Conservation (phyloP, 208 protist species). For the Wallacemonas sp. region DNA sequence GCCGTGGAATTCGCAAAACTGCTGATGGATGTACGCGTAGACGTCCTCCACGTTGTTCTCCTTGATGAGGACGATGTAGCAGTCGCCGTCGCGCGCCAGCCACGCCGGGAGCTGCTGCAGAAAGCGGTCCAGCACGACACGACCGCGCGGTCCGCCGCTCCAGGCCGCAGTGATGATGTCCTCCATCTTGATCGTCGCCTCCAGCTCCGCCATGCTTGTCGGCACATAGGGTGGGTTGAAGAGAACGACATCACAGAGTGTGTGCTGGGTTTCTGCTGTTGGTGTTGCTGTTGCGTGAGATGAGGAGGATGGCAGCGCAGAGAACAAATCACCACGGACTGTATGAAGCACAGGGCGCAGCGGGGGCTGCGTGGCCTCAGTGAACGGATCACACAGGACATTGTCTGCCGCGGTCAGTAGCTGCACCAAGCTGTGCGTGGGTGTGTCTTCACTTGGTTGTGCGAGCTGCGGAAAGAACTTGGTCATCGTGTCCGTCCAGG, state of each 20-base stretch:
- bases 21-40: constrained; percentile 26
- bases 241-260: constrained; percentile 81
- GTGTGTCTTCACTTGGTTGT: constrained; percentile 4
- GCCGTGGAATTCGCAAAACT: constrained; percentile 40
- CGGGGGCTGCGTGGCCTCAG: not conserved
- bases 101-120: constrained; percentile 48
- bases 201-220: constrained; percentile 75
- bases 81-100: constrained; percentile 41
- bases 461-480: constrained; percentile 24
- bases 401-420: not conserved
- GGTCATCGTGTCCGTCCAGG: constrained; percentile 60
- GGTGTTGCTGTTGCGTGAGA: not conserved
- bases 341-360: not conserved
- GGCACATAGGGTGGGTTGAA: constrained; percentile 92
- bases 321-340: constrained; percentile 43
- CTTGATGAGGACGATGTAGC: constrained; percentile 79
- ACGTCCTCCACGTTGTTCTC: constrained; percentile 83
- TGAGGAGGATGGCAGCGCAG: constrained; percentile 20
- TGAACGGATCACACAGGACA: not conserved
- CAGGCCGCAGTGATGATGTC: constrained; percentile 82
- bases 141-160: constrained; percentile 81
- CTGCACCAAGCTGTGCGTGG: too few species aligned
- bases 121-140: constrained; percentile 86
- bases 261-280: not conserved
- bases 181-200: constrained; percentile 41